Base-by-base conservation (phyloP, 441 rosid genomes). In the Adansonia grandidieri region DNA sequence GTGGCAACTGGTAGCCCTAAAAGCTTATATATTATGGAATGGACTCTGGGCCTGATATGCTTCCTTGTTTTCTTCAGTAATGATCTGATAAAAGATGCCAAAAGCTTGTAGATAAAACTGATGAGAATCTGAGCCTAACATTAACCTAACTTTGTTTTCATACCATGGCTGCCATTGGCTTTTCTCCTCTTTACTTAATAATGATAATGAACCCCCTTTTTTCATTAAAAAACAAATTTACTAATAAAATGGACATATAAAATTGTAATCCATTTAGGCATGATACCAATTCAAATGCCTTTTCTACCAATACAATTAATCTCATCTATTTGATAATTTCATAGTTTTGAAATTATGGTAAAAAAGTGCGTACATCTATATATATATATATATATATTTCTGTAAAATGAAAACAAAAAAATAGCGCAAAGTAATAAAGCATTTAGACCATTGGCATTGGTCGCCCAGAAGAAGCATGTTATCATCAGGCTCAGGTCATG, bases 401-500 rank as follows among this genome's bases (percentile, higher is more conserved):
- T 37, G 40, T 37, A 37, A 37, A 37, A 2, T 40, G 50, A 3
- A 28, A 24, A 10, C 22, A 14, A 14, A 15, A 58, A 73, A 45
- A 62, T 19, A 44, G 22, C 37, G 19, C 0, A 44, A 66, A 48
- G 65, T n/a, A 19, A 13, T 22, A 22, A 53, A 6, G 58, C 58
- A 37, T 37, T 37, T 37, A 37, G 42, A 37, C 40, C 40, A 37
- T 37, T 37, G 40, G 6, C 42, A 64, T 63, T 50, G 58, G 68
- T 57, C 51, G 57, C 48, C 70, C 37, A 24, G 60, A 65, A 57
- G 74, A 47, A 68, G 61, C 6, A 48, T 19, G 54, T 60, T 28
- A 57, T 51, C 7, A 58, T 63, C 17, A 44, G 58, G 78, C 74
- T 71, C 17, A 79, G 60, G 42, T 78, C 69, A 77, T 79, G 71